Evolutionary conservation across 768 basidiomycete genomes (phyloP).

Genomic region (Pisolithus albus): DNA sequence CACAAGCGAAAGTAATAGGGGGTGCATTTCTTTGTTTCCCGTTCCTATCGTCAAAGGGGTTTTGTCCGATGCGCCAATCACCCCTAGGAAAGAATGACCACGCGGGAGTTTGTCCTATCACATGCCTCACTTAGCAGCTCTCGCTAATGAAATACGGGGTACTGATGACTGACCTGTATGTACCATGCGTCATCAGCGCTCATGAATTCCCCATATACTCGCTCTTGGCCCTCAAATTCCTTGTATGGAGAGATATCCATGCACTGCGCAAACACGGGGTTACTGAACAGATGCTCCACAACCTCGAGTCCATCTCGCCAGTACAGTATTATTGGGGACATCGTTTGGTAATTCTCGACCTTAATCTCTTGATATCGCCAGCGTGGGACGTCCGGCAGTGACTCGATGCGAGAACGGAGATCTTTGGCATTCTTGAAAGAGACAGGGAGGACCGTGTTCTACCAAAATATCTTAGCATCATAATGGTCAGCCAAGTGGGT

Average conservation of each 20-base stretch:
- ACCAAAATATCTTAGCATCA: too few relatives aligned
- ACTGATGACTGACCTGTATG: constrained; percentile 15
- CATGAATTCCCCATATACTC: constrained; percentile 18
- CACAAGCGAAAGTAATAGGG: constrained; percentile 23
- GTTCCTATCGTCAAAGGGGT: constrained; percentile 26
- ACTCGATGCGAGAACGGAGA: too few relatives aligned
- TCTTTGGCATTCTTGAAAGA: too few relatives aligned
- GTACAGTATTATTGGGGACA: constrained; percentile 2
- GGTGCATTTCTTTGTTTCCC: constrained; percentile 28
- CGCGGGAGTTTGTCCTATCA: constrained; percentile 5
- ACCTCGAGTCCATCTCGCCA: constrained; percentile 22
- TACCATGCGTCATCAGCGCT: constrained; percentile 19
- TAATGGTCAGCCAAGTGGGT: too few relatives aligned
- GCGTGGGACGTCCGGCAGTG: too few relatives aligned
- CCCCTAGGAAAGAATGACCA: constrained; percentile 24
- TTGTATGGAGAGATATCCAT: constrained; percentile 6
- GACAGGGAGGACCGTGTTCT: too few relatives aligned
- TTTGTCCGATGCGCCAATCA: constrained; percentile 29
- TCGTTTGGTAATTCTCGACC: not conserved
- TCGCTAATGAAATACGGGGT: not conserved
- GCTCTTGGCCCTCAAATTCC: constrained; percentile 4
- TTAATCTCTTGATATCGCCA: too few relatives aligned
- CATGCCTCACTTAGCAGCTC: not conserved
- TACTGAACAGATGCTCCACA: constrained; percentile 18
- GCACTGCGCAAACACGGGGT: constrained; percentile 12